Evolutionary conservation across 2,329 filamentous ascomycete species (phyloP).

Genomic region (Neonectria magnoliae): DNA sequence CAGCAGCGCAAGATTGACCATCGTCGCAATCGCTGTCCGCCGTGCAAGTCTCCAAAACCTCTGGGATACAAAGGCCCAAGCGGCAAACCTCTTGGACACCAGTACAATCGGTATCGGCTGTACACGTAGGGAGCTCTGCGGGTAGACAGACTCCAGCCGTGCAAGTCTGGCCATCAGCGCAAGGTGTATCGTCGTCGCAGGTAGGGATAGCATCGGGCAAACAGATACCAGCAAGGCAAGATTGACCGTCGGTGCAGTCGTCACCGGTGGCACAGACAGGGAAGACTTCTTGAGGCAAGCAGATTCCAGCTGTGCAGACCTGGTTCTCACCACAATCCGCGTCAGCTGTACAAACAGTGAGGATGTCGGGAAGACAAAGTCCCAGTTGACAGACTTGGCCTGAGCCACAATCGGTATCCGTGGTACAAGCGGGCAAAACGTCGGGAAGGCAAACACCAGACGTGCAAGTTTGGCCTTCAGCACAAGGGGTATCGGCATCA

Average conservation of each 20-base stretch:
- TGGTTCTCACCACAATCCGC: background rate
- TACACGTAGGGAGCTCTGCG: background rate
- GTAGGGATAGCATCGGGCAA: background rate
- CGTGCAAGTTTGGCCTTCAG: background rate
- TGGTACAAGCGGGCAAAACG: background rate
- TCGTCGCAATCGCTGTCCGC: background rate
- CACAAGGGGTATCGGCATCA: background rate
- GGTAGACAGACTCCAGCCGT: background rate
- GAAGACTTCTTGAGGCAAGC: background rate
- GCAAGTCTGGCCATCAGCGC: background rate
- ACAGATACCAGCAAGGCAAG: background rate
- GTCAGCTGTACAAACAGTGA: background rate
- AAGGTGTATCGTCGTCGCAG: background rate
- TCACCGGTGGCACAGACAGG: background rate
- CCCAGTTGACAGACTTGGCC: background rate
- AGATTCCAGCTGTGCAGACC: constrained; percentile 4
- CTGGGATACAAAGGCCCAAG: background rate
- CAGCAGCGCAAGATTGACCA: constrained; percentile 2
- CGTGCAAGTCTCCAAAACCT: background rate
- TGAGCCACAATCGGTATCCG: background rate
- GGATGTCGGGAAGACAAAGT: background rate
- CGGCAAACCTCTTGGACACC: background rate
- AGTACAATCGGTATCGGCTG: background rate
- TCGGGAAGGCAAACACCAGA: background rate
- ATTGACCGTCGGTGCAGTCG: background rate